A percentile compares a stretch with the other conserved stretches of the same genome.
Conservation (phyloP, 2,329 filamentous ascomycete species). For the Phoma herbarum region DNA sequence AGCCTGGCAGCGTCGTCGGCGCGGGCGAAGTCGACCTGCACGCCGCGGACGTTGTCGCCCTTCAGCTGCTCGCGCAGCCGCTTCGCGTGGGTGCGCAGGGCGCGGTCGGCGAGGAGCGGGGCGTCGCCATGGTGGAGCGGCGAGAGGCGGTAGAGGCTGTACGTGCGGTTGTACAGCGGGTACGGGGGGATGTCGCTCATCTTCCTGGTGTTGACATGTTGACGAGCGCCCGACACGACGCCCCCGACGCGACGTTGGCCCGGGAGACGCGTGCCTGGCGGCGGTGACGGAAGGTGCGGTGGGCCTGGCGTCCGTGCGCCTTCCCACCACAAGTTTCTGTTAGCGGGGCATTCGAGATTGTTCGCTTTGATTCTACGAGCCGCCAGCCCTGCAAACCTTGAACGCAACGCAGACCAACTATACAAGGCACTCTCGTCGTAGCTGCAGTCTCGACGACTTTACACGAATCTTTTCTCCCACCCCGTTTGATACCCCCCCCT, state of each 20-base stretch:
- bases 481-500: slow-evolving; percentile 23
- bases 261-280: background rate
- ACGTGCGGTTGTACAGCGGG: slow-evolving; percentile 63
- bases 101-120: slow-evolving; percentile 47
- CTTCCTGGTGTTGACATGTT: slow-evolving; percentile 19
- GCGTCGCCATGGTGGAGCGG: slow-evolving; percentile 60
- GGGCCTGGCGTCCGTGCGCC: slow-evolving; percentile 6
- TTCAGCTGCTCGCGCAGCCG: slow-evolving; percentile 60
- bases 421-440: slow-evolving; percentile 20
- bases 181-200: slow-evolving; percentile 50
- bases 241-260: background rate
- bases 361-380: slow-evolving; percentile 21
- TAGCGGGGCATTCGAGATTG: slow-evolving; percentile 18
- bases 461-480: slow-evolving; percentile 21
- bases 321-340: slow-evolving; percentile 11
- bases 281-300: slow-evolving; percentile 19
- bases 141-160: slow-evolving; percentile 62
- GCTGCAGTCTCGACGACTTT: slow-evolving; percentile 15
- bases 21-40: slow-evolving; percentile 53
- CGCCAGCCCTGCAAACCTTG: slow-evolving; percentile 21
- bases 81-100: slow-evolving; percentile 57
- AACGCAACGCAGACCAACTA: slow-evolving; percentile 4
- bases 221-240: background rate
- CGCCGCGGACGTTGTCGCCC: slow-evolving; percentile 58
- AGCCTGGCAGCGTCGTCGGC: slow-evolving; percentile 54